Base-by-base conservation (phyloP, 139 green algal genomes). In the Picochlorum sp. region DNA sequence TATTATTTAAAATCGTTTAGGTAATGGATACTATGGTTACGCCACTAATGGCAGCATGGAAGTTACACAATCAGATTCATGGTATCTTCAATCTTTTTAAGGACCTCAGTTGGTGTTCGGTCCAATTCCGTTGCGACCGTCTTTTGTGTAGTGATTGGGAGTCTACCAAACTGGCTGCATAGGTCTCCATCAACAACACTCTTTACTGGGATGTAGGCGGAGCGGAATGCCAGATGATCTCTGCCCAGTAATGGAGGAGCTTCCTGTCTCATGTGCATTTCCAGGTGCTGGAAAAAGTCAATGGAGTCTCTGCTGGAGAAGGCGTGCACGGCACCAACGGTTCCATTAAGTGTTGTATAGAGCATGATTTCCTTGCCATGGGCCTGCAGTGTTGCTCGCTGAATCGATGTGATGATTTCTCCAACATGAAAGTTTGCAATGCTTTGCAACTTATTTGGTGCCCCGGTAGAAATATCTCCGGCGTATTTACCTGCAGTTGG, bases 181-280 rank as follows among this genome's bases (percentile, higher is more conserved):
- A 99, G 79, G 79, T 98, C 94, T 1, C 94, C 94, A 73, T 99
- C 94, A 7, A 97, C 80, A 5, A 88, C 81, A 63, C 94, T 83
- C 54, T 94, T 91, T 13, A 97, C 86, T 20, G 94, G 94, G 71
- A 91, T 94, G 79, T 98, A 99, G 52, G 75, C 71, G 14, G 85
- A 94, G 21, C 92, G 55, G 81, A 82, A 98, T 13, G 79, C 77
- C 68, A 97, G 79, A 83, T 98, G 92, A 78, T 99, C 94, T 13
- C 91, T 66, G 4, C 94, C 94, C 47, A 79, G 77, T 62, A 99
- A 77, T 15, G 94, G 91, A 4, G 90, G 85, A 61, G 86, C 51
- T 73, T 98, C 91, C 80, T 93, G 85, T 52, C 94, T 85, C 84
- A 99, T 65, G 84, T 99, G 91, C 91, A 99, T 97, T 81, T 99